phyloP scores from a whole-genome alignment of 23 red algal species.

The Gracilaria gracilis region DNA sequence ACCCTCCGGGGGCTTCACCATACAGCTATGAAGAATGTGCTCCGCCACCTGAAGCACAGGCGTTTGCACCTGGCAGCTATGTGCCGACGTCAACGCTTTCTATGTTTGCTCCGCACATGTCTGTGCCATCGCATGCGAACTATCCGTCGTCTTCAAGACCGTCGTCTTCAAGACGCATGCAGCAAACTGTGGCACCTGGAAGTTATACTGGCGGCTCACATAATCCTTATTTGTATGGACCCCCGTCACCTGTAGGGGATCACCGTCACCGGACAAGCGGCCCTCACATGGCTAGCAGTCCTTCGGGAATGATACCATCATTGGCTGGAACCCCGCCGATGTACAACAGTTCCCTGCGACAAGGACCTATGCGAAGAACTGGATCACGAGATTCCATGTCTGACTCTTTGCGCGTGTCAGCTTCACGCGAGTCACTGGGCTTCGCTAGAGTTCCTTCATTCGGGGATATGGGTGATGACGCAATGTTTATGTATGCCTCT shows the following conservation, averaged over 20 bases:
- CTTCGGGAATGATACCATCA: slow-evolving; percentile 25
- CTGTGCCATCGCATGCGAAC: slow-evolving; percentile 18
- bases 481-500: slow-evolving; percentile 46
- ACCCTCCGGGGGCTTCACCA: not conserved
- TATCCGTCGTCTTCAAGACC: not conserved
- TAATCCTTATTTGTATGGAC: slow-evolving; percentile 2
- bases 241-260: slow-evolving; percentile 17
- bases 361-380: slow-evolving; percentile 15
- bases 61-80: slow-evolving; percentile 48
- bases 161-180: slow-evolving; percentile 21
- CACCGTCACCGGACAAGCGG: not conserved
- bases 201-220: slow-evolving; percentile 25
- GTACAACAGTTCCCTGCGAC: slow-evolving; percentile 8
- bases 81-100: slow-evolving; percentile 41
- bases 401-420: slow-evolving; percentile 41
- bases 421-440: slow-evolving; percentile 37
- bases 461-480: slow-evolving; percentile 28
- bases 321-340: slow-evolving; percentile 20
- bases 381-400: slow-evolving; percentile 37
- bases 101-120: slow-evolving; percentile 33
- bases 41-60: slow-evolving; percentile 1
- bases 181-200: slow-evolving; percentile 11
- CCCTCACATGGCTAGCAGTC: slow-evolving; percentile 8
- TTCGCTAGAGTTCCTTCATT: slow-evolving; percentile 1
- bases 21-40: slow-evolving; percentile 17